Percentiles rank a stretch among this genome's conserved stretches.
These are phyloP conservation scores for Pythium aristosporum DNA, from an alignment of 352 stramenopile genomes.

Conservation along the genomic window DNA sequence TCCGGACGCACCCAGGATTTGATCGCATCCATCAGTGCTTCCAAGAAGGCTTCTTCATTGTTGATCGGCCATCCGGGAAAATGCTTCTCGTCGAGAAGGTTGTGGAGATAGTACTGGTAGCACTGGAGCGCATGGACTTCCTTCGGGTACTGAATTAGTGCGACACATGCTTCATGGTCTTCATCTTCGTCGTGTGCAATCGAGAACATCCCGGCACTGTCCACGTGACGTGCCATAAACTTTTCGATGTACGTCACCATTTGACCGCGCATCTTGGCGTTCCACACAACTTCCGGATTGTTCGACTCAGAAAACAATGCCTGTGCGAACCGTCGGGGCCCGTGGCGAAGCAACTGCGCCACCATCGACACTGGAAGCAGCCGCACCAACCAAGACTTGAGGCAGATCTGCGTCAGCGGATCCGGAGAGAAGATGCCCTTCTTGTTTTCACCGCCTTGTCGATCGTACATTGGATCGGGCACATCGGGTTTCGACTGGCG, in stretches of 20 bases:
- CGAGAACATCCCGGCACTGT: constrained; percentile 67
- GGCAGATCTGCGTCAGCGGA: constrained; percentile 76
- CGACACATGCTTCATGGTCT: constrained; percentile 76
- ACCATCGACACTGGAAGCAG: constrained; percentile 85
- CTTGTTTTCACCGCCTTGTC: constrained; percentile 79
- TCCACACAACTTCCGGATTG: constrained; percentile 88
- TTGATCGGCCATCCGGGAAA: constrained; percentile 90
- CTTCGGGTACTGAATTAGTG: constrained; percentile 79
- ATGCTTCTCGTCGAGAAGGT: constrained; percentile 79
- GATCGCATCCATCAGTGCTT: constrained; percentile 72
- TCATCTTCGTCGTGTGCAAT: constrained; percentile 66
- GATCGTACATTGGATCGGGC: constrained; percentile 60
- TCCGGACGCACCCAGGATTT: constrained; percentile 75
- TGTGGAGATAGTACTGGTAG: constrained; percentile 89
- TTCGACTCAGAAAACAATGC: constrained; percentile 82
- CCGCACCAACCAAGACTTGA: constrained; percentile 83
- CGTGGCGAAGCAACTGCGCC: constrained; percentile 78
- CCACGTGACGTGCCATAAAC: constrained; percentile 76
- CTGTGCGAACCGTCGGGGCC: constrained; percentile 67
- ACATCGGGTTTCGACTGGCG: constrained; percentile 70
- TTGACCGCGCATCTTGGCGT: constrained; percentile 80
- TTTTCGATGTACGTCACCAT: constrained; percentile 87
- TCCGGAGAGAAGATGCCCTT: constrained; percentile 80
- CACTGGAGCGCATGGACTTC: constrained; percentile 85
- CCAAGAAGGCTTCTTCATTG: constrained; percentile 73